Evolutionary conservation across 345 rosid species (phyloP).

Genomic region (Rhodamnia rubescens): DNA sequence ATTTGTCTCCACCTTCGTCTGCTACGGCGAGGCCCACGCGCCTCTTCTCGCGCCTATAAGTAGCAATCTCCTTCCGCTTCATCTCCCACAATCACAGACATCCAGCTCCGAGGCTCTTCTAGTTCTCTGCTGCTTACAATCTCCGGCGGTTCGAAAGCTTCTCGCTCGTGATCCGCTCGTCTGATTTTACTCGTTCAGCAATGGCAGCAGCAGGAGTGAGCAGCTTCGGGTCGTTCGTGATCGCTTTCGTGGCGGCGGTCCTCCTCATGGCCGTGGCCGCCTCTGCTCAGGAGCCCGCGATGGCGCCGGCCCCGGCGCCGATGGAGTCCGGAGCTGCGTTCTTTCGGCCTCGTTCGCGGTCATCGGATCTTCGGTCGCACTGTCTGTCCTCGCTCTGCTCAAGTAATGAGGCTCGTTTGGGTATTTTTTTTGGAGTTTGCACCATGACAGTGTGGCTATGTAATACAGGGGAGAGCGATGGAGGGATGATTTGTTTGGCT

Average conservation of each 20-base stretch:
- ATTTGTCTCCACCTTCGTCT: not conserved
- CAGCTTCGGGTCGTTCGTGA: slow-evolving; percentile 5
- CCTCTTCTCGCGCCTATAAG: not conserved
- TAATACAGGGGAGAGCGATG: not conserved
- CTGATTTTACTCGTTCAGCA: not conserved
- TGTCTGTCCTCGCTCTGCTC: slow-evolving; percentile 17
- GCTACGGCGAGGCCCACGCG: not conserved
- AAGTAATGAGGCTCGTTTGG: not conserved
- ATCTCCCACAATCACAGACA: not conserved
- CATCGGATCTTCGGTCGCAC: slow-evolving; percentile 7
- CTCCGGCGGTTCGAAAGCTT: not conserved
- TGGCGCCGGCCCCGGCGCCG: slow-evolving; percentile 22
- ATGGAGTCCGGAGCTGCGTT: slow-evolving; percentile 21
- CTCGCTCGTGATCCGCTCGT: not conserved
- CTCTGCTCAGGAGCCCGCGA: slow-evolving; percentile 17
- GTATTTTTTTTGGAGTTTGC: not conserved
- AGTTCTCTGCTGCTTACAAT: not conserved
- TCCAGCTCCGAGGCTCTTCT: not conserved
- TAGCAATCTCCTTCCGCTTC: not conserved
- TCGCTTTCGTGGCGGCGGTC: not conserved
- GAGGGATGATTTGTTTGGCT: not conserved
- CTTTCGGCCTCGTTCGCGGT: slow-evolving; percentile 8
- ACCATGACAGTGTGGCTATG: not conserved
- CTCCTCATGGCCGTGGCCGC: slow-evolving; percentile 8
- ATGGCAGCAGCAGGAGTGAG: slow-evolving; percentile 11